Evolutionary conservation across 2,329 filamentous ascomycete species (phyloP), one percentile per base, ranked within the genome.

Genomic region (Ciborinia camelliae): DNA sequence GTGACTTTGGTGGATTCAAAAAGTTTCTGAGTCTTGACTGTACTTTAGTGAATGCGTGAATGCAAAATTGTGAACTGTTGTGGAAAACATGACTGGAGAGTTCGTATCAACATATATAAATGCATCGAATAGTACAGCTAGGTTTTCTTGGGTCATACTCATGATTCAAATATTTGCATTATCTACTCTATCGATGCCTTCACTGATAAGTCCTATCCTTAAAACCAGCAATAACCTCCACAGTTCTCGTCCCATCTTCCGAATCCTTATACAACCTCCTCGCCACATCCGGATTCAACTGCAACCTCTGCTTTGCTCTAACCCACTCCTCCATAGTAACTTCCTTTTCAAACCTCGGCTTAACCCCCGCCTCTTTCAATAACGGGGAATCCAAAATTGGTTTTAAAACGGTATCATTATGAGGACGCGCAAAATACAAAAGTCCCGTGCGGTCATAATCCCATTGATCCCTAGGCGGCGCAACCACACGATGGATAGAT

Each of bases 301-400:
- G 77, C 51, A 76, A 63, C 3, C 72, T 76, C 71, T 78, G 76
- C 65, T 76, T 76, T 0, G 75, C 75, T 65, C 74, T 77, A 9
- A 80, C 78, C 78, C 78, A 80, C 65, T 80, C 71, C 62, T 78
- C 78, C 76, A 80, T 78, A 2, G 78, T 81, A 8, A 81, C 72
- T 50, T 77, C 73, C 68, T 78, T 75, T 20, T 76, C 77, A 48
- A 79, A 79, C 8, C 68, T 51, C 9, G 70, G 50, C 26, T 73
- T 68, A 20, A 75, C 73, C 0, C 73, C 73, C 10, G 69, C 71
- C 23, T 65, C 65, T 9, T 75, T 63, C 57, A 77, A 63, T 0
- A 76, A 70, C 0, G 75, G 74, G 10, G 70, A 72, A 43, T 76
- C 71, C 12, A 68, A 60, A 62, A 76, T 76, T 0, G 75, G 74